Evolutionary conservation across 495 filamentous ascomycete species (phyloP), one percentile per base, ranked within the genome.

Genomic region (Amniculicola lignicola): DNA sequence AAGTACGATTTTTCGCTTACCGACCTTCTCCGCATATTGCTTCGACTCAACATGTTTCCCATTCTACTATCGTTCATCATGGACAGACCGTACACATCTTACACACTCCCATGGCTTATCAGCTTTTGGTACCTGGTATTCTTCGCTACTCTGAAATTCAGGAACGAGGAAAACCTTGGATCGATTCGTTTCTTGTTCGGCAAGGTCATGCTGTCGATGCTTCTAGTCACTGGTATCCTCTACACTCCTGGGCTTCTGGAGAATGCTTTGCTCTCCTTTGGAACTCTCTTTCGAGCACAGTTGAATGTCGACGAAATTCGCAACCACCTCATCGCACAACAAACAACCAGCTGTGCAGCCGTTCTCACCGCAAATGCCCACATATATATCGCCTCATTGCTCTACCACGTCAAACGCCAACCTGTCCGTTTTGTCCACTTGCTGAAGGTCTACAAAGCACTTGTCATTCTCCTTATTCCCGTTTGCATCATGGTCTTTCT

Each of bases 91-190:
- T 85, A 83, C 63, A 38, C 70, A 12, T 76, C 75, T 37, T 86
- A 86, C 64, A 82, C 82, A 66, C 83, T 83, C 61, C 73, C 78
- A 1, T 74, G 81, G 9, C 67, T 81, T n/a, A 69, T 75, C 28
- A 78, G 74, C 57, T 84, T 82, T 65, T 86, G 80, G 78, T 85
- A 79, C 65, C 57, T 82, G 15, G 70, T 83, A 15, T 63, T 80
- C 25, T 83, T 76, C 58, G 24, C 66, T 23, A 82, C 77, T 15
- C 68, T 86, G 53, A 59, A 65, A 21, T 48, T 71, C 45, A 62
- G 71, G 16, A 59, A 57, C n/a, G 36, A 57, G 19, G 54, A 54
- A 41, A 85, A 83, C 61, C n/a, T n/a, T n/a, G 39, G 61, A 14
- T 69, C 70, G 31, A 37, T 70, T 3, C 55, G 42, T 10, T 77